phyloP scores from a whole-genome alignment of 176 grass and related monocot species.

The Elaeis guineensis region DNA sequence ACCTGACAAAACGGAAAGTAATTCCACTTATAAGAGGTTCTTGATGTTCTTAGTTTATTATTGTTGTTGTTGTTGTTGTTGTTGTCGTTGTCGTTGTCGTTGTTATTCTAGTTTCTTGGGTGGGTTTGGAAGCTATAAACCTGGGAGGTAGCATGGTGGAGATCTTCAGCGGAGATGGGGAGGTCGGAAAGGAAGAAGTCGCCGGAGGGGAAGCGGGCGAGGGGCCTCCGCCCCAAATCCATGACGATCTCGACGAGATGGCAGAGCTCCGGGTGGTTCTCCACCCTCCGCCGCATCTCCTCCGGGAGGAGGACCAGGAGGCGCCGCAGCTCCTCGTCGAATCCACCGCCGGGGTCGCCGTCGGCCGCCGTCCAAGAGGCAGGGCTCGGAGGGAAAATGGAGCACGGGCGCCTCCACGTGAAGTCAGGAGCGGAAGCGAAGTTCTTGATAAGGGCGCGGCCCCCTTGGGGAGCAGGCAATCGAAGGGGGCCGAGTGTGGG shows the following conservation, averaged over 20 bases:
- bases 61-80: no score
- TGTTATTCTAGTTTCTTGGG: background rate
- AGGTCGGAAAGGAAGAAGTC: constrained; percentile 61
- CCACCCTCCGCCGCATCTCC: constrained; percentile 48
- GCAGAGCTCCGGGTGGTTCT: constrained; percentile 48
- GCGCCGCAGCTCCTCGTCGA: constrained; percentile 45
- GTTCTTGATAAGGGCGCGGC: no score
- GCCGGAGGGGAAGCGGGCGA: constrained; percentile 70
- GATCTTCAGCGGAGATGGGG: constrained; percentile 48
- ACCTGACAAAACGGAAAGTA: constrained; percentile 32
- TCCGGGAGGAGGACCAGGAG: constrained; percentile 49
- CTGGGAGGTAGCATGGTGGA: constrained; percentile 59
- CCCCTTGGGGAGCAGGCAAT: no score
- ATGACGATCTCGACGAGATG: constrained; percentile 83
- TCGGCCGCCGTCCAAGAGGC: background rate
- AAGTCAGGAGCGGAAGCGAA: no score
- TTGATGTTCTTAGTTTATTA: no score
- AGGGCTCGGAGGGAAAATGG: background rate
- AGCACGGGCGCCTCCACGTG: background rate
- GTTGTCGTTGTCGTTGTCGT: no score
- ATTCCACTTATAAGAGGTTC: background rate
- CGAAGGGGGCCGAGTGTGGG: no score
- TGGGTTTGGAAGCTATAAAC: constrained; percentile 12
- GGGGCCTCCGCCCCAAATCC: constrained; percentile 63
- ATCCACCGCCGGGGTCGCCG: background rate